Evolutionary conservation across 2,329 filamentous ascomycete genomes (phyloP).

Genomic region (Cordyceps fumosorosea): DNA sequence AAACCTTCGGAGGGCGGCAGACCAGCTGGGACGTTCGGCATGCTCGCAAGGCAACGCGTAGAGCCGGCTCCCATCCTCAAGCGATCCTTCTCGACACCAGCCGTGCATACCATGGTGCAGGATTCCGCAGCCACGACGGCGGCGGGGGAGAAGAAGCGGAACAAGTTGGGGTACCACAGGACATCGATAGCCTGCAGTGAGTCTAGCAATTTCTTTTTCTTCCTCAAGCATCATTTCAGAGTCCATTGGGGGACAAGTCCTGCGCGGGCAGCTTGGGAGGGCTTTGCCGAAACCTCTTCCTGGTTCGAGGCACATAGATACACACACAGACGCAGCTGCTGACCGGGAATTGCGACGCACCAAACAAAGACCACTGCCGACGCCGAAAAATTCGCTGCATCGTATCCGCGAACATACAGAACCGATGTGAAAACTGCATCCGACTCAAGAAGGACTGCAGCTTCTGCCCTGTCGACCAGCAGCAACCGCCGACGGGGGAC

Average conservation of each 20-base stretch:
- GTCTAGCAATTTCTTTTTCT: constrained; percentile 28
- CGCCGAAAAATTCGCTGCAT: constrained; percentile 85
- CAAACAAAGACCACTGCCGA: constrained; percentile 66
- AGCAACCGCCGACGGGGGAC: constrained; percentile 41
- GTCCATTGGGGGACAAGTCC: not conserved
- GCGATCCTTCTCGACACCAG: constrained; percentile 6
- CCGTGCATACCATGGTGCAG: constrained; percentile 6
- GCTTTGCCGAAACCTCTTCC: not conserved
- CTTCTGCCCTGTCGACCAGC: constrained; percentile 77
- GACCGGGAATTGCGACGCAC: not conserved
- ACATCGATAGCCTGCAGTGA: constrained; percentile 87
- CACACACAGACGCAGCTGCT: not conserved
- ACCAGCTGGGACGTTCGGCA: not conserved
- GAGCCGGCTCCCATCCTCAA: not conserved
- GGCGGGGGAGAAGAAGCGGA: constrained; percentile 50
- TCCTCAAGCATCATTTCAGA: not conserved
- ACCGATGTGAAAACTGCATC: constrained; percentile 81
- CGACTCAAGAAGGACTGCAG: constrained; percentile 84
- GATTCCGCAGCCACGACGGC: constrained; percentile 26
- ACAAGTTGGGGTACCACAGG: constrained; percentile 85
- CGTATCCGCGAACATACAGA: constrained; percentile 60
- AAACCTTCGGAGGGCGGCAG: not conserved
- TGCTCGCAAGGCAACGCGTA: not conserved
- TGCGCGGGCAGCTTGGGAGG: too few relatives aligned
- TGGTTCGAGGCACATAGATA: not conserved